Evolutionary conservation across 139 green algal species (phyloP), one percentile per base, ranked within the genome.

Genomic region (Micractinium conductrix): DNA sequence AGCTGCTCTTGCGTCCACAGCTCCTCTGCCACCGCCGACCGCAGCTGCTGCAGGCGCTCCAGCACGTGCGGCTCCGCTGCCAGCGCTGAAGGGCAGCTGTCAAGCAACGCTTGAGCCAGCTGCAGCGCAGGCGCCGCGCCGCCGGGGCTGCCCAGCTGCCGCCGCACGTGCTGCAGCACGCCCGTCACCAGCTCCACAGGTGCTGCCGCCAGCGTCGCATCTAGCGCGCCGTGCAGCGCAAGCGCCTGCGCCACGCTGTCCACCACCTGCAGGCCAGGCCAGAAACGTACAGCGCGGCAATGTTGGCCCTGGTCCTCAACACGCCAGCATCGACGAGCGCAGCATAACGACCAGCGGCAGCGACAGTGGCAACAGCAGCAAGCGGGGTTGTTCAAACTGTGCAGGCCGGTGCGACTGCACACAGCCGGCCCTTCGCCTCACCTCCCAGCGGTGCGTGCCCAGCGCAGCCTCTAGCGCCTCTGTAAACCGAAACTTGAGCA

Each of bases 401-500:
- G n/a, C n/a, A n/a, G n/a, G n/a, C n/a, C n/a, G n/a, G n/a, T n/a
- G n/a, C n/a, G n/a, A n/a, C n/a, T n/a, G n/a, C n/a, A n/a, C n/a
- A n/a, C n/a, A n/a, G n/a, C n/a, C n/a, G n/a, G n/a, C n/a, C n/a
- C n/a, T n/a, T n/a, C n/a, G n/a, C n/a, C n/a, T n/a, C 63, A 98
- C 92, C 81, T 96, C 92, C 42, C 92, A 85, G 4, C 89, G 79
- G 28, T 87, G 50, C 0, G 83, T 91, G 24, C 65, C 73, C 37
- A 99, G 83, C 5, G 96, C 95, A 1, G 94, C 92, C 72, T 95
- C 91, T 63, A 99, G 85, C 3, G 96, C 96, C 14, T 96, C 96
- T 0, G 86, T 33, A 68, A 95, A 95, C 70, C 88, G 94, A 86
- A 79, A 88, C 1, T 68, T 79, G 33, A 78, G 72, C 72, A 97